Conservation (phyloP, 2,329 filamentous ascomycete species). For the Fusarium agapanthi region DNA sequence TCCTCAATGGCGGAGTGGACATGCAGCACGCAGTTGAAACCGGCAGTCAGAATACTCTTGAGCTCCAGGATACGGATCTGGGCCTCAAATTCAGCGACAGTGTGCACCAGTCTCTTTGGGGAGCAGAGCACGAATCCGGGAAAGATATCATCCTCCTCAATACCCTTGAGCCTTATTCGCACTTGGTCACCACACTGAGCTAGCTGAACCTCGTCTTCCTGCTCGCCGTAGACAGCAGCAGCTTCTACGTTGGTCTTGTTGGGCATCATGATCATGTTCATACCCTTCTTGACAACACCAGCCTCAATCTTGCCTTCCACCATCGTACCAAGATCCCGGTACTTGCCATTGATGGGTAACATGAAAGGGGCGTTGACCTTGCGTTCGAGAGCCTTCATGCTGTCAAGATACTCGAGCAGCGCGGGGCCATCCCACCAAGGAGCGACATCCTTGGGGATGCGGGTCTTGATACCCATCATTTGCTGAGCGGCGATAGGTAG, state of each 20-base stretch:
- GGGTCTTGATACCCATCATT: slow-evolving; percentile 85
- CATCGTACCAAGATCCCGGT: slow-evolving; percentile 96
- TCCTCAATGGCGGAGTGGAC: slow-evolving; percentile 98
- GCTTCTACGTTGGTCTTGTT: slow-evolving; percentile 85
- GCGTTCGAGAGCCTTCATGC: slow-evolving; percentile 90
- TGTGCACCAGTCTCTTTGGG: slow-evolving; percentile 91
- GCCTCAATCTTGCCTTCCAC: slow-evolving; percentile 97
- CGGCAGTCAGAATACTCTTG: slow-evolving; percentile 91
- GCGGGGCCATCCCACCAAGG: slow-evolving; percentile 92
- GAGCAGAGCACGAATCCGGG: slow-evolving; percentile 97
- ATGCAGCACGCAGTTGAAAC: slow-evolving; percentile 98
- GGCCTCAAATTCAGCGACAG: slow-evolving; percentile 88
- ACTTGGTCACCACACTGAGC: slow-evolving; percentile 95
- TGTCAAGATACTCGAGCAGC: slow-evolving; percentile 93
- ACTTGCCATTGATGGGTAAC: slow-evolving; percentile 98
- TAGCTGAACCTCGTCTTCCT: slow-evolving; percentile 85
- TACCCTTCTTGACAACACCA: slow-evolving; percentile 90
- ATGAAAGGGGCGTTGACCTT: slow-evolving; percentile 99
- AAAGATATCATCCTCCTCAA: slow-evolving; percentile 96
- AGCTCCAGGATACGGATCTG: slow-evolving; percentile 96
- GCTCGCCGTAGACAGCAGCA: slow-evolving; percentile 90
- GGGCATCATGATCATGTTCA: slow-evolving; percentile 92
- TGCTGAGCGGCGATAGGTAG: slow-evolving; percentile 96
- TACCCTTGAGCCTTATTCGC: slow-evolving; percentile 87
- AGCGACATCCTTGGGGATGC: slow-evolving; percentile 77